Conservation (phyloP, 2,329 filamentous ascomycete species). For the Huntiella bhutanensis region DNA sequence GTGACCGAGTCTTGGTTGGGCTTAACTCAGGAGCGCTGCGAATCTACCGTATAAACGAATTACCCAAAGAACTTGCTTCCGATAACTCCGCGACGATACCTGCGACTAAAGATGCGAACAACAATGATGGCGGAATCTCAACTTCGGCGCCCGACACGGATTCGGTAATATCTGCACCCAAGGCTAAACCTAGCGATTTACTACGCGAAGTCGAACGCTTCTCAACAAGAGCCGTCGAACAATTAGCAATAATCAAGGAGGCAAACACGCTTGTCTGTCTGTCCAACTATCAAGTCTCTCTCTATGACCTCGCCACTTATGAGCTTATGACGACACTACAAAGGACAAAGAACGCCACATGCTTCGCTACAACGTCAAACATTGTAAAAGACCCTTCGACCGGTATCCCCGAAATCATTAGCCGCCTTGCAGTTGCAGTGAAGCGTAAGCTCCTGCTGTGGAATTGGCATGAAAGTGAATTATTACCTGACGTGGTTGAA, state of each 20-base stretch:
- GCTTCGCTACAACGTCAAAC: constrained; percentile 87
- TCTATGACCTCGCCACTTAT: constrained; percentile 78
- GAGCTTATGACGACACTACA: constrained; percentile 59
- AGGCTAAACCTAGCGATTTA: constrained; percentile 51
- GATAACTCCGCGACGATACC: constrained; percentile 3
- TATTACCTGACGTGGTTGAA: constrained; percentile 54
- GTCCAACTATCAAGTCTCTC: constrained; percentile 72
- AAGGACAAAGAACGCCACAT: constrained; percentile 71
- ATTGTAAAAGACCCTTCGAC: constrained; percentile 79
- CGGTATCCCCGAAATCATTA: constrained; percentile 83
- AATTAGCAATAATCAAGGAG: constrained; percentile 90
- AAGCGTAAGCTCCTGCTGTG: constrained; percentile 80
- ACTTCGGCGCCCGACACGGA: neutral
- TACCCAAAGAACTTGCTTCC: constrained; percentile 15
- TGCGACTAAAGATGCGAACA: neutral
- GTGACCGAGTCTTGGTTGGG: constrained; percentile 80
- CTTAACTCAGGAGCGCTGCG: constrained; percentile 76
- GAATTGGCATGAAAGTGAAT: constrained; percentile 92
- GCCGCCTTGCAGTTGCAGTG: constrained; percentile 74
- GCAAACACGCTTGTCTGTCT: constrained; percentile 79
- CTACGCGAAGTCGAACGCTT: constrained; percentile 89
- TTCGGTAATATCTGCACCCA: neutral
- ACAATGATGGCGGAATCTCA: neutral
- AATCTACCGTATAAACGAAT: constrained; percentile 77
- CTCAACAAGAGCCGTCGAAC: constrained; percentile 72